phyloP scores from a whole-genome alignment of 768 basidiomycete species.

The Lactarius evosmus region DNA sequence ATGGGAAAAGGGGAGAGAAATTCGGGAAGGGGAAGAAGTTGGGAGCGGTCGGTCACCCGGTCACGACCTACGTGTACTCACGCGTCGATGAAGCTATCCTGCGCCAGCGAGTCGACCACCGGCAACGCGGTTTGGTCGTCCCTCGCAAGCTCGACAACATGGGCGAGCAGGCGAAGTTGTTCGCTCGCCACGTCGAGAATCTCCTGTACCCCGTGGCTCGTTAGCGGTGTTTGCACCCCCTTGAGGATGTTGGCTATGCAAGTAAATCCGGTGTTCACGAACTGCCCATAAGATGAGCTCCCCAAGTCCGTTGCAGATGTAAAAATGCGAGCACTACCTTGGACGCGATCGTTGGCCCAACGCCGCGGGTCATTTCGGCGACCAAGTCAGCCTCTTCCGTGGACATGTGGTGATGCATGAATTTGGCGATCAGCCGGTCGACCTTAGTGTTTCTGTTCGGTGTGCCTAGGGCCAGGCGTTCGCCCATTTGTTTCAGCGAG shows the following conservation, averaged over 20 bases:
- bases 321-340: slow-evolving; percentile 51
- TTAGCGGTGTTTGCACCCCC: slow-evolving; percentile 30
- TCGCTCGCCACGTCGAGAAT: slow-evolving; percentile 49
- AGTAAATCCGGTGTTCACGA: slow-evolving; percentile 70
- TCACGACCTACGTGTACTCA: no score
- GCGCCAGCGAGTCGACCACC: slow-evolving; percentile 50
- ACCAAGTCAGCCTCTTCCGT: slow-evolving; percentile 80
- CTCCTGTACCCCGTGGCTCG: slow-evolving; percentile 31
- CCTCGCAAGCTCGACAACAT: slow-evolving; percentile 64
- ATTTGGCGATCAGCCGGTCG: slow-evolving; percentile 59
- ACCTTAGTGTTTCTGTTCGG: slow-evolving; percentile 59
- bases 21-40: no score
- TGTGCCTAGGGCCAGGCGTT: slow-evolving; percentile 57
- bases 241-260: slow-evolving; percentile 58
- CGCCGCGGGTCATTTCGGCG: slow-evolving; percentile 75
- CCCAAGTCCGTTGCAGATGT: background rate
- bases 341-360: slow-evolving; percentile 59
- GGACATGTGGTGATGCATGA: slow-evolving; percentile 72
- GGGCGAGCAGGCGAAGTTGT: slow-evolving; percentile 63
- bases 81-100: slow-evolving; percentile 56
- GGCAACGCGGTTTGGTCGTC: slow-evolving; percentile 43
- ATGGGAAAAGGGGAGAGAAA: no score
- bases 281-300: slow-evolving; percentile 40
- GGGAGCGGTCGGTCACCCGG: no score
- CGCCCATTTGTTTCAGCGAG: slow-evolving; percentile 68